Evolutionary conservation across 2,329 filamentous ascomycete genomes (phyloP).

Genomic region (Calonectria crousiana): DNA sequence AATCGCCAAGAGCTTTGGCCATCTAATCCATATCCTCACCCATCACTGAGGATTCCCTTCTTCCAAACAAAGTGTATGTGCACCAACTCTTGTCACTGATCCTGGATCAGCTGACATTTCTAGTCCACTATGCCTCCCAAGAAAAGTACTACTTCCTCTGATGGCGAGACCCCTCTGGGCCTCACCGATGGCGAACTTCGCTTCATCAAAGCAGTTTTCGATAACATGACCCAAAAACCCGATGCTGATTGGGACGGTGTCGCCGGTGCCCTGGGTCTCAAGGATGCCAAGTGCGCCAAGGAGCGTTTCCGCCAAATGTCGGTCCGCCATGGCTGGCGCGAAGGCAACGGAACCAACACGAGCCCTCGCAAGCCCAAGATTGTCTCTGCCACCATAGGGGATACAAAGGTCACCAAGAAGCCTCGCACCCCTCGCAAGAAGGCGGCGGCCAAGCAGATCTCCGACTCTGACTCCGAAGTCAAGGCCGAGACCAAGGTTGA

Average conservation of each 20-base stretch:
- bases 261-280: constrained; percentile 51
- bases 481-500: constrained; percentile 36
- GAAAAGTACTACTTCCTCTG: constrained; percentile 39
- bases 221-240: constrained; percentile 55
- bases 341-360: constrained; percentile 24
- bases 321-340: constrained; percentile 55
- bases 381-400: constrained; percentile 27
- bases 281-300: constrained; percentile 56
- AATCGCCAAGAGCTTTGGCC: background rate
- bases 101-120: background rate
- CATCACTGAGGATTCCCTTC: background rate
- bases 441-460: constrained; percentile 42
- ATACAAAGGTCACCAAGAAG: constrained; percentile 50
- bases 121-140: constrained; percentile 48
- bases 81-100: background rate
- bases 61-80: constrained; percentile 18
- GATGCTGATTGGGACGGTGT: constrained; percentile 57
- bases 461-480: constrained; percentile 22
- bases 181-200: constrained; percentile 52
- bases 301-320: constrained; percentile 57
- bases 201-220: constrained; percentile 57
- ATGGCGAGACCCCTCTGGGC: constrained; percentile 35
- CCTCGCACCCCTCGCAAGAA: constrained; percentile 48
- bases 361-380: constrained; percentile 48
- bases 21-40: background rate